A percentile compares a stretch with the other conserved stretches of the same genome.
These are phyloP conservation scores for Friedmanniomyces simplex DNA, from an alignment of 495 filamentous ascomycete species.

Conservation along the genomic window DNA sequence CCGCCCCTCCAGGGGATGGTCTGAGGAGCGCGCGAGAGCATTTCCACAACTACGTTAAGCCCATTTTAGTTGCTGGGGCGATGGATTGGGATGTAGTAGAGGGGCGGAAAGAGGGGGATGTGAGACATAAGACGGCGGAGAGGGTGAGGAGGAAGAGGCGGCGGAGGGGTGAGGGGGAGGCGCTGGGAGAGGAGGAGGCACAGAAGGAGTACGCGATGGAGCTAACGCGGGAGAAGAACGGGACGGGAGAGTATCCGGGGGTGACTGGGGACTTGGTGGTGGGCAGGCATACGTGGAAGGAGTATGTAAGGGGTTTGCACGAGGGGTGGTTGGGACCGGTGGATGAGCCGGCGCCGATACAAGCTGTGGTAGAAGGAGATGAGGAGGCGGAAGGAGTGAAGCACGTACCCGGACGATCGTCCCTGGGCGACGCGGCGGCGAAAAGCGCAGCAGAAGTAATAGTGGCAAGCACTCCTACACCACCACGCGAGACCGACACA, in stretches of 20 bases:
- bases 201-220: constrained; percentile 27
- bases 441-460: constrained; percentile 22
- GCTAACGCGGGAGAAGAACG: constrained; percentile 33
- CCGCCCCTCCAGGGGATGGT: constrained; percentile 76
- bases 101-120: constrained; percentile 77
- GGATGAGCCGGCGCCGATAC: constrained; percentile 38
- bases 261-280: constrained; percentile 76
- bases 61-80: constrained; percentile 76
- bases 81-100: constrained; percentile 94
- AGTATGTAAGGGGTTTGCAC: constrained; percentile 86
- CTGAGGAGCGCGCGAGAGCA: constrained; percentile 75
- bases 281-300: constrained; percentile 92
- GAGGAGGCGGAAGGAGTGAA: constrained; percentile 4
- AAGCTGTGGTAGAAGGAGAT: constrained; percentile 22
- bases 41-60: constrained; percentile 93
- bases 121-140: constrained; percentile 72
- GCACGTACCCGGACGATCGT: constrained; percentile 22
- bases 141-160: constrained; percentile 59
- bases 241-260: constrained; percentile 60
- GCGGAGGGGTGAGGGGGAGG: constrained; percentile 39
- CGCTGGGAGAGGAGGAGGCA: constrained; percentile 43
- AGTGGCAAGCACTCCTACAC: constrained; percentile 14
- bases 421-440: constrained; percentile 11
- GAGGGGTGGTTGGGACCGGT: constrained; percentile 94
- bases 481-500: not conserved